Percentiles rank a stretch among this genome's conserved stretches.
Conservation (phyloP, 495 filamentous ascomycete species). For the Penicillium waksmanii region DNA sequence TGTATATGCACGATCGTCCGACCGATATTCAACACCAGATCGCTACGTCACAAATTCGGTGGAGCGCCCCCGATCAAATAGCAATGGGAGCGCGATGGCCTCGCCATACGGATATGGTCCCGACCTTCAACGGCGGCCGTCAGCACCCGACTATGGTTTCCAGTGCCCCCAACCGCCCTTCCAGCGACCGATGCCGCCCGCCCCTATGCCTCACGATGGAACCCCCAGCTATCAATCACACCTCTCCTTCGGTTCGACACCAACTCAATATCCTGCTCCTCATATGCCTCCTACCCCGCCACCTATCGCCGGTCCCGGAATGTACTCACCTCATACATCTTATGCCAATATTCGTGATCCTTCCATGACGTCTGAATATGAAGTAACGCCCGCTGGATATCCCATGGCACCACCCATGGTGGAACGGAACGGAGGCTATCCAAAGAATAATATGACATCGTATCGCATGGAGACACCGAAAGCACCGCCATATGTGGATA, state of each 20-base stretch:
- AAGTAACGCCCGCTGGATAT: conserved; percentile 34
- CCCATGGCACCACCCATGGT: conserved; percentile 34
- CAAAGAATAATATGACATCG: conserved; percentile 33
- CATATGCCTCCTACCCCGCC: conserved; percentile 53
- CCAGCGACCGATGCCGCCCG: conserved; percentile 39
- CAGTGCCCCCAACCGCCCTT: conserved; percentile 39
- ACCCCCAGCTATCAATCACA: conserved; percentile 42
- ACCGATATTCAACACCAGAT: conserved; percentile 60
- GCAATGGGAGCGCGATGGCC: conserved; percentile 65
- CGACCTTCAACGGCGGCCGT: conserved; percentile 54
- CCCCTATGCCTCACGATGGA: conserved; percentile 34
- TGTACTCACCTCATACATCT: conserved; percentile 48
- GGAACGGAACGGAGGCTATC: conserved; percentile 29
- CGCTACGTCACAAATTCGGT: conserved; percentile 41
- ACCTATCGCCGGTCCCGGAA: conserved; percentile 44
- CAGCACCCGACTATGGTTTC: conserved; percentile 57
- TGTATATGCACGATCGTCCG: conserved; percentile 58
- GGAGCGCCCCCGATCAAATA: conserved; percentile 73
- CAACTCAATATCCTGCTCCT: conserved; percentile 46
- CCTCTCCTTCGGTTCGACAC: conserved; percentile 47
- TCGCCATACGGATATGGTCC: conserved; percentile 36
- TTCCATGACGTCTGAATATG: conserved; percentile 41
- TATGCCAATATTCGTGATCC: conserved; percentile 47
- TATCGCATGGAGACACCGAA: conserved; percentile 40
- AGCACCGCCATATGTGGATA: conserved; percentile 30